These are phyloP conservation scores for Trametes punicea DNA, from an alignment of 768 basidiomycete species.

Conservation along the genomic window DNA sequence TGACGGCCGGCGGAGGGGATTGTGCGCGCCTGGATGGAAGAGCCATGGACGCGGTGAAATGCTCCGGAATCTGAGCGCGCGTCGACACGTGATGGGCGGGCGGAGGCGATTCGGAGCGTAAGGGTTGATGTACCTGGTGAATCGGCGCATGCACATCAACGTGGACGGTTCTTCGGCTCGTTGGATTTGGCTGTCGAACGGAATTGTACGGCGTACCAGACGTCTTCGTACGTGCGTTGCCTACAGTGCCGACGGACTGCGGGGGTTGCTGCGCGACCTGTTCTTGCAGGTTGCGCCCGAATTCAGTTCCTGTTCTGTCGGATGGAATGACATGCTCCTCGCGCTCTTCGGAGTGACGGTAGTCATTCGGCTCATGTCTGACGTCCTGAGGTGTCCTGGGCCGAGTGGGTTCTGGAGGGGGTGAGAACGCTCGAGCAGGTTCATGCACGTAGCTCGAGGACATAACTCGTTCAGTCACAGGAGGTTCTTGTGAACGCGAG, in stretches of 20 bases:
- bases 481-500: neutral
- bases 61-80: conserved; percentile 5
- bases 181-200: conserved; percentile 4
- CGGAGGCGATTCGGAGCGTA: conserved; percentile 17
- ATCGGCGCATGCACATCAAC: neutral
- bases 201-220: conserved; percentile 9
- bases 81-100: conserved; percentile 3
- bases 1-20: conserved; percentile 5
- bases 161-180: neutral
- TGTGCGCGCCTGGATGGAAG: conserved; percentile 6
- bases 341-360: conserved; percentile 14
- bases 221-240: conserved; percentile 2
- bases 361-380: conserved; percentile 3
- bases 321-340: conserved; percentile 1
- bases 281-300: conserved; percentile 14
- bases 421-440: neutral
- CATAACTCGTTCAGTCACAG: neutral
- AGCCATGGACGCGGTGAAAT: conserved; percentile 1
- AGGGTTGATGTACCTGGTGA: conserved; percentile 3
- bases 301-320: conserved; percentile 20
- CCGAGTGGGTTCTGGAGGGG: neutral
- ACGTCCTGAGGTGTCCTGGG: conserved; percentile 7
- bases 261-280: conserved; percentile 1
- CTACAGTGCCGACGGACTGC: neutral
- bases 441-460: neutral